phyloP scores from a whole-genome alignment of 192 early-diverging fungal species.

The Borealophlyctis nickersoniae region DNA sequence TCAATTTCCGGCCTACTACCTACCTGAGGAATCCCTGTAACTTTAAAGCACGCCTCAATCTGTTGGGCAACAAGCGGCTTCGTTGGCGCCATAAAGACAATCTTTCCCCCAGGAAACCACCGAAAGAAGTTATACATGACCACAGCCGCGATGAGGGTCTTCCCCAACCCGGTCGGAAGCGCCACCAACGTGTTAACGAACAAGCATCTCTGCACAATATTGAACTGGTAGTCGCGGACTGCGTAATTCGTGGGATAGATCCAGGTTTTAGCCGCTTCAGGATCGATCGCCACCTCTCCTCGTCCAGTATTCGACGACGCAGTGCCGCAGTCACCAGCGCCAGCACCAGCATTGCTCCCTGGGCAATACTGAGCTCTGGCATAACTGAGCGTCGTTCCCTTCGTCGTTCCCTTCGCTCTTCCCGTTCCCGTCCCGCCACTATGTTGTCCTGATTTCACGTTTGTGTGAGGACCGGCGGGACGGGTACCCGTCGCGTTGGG shows the following conservation, averaged over 20 bases:
- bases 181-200: slow-evolving; percentile 84
- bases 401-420: not conserved
- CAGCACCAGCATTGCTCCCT: not conserved
- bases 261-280: slow-evolving; percentile 54
- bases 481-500: no score
- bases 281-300: slow-evolving; percentile 46
- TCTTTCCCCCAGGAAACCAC: slow-evolving; percentile 85
- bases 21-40: slow-evolving; percentile 70
- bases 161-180: slow-evolving; percentile 78
- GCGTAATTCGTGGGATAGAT: slow-evolving; percentile 74
- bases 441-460: not conserved
- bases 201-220: slow-evolving; percentile 72
- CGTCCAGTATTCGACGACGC: no score
- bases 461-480: not conserved
- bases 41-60: slow-evolving; percentile 79
- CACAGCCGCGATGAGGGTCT: slow-evolving; percentile 93
- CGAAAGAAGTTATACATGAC: slow-evolving; percentile 84
- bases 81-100: slow-evolving; percentile 91
- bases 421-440: not conserved
- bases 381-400: not conserved
- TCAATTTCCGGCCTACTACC: no score
- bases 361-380: not conserved
- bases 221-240: slow-evolving; percentile 82
- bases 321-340: no score
- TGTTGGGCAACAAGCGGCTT: slow-evolving; percentile 89